Base-by-base conservation (phyloP, 176 grass and related monocot genomes). In the Cenchrus fungigraminus region DNA sequence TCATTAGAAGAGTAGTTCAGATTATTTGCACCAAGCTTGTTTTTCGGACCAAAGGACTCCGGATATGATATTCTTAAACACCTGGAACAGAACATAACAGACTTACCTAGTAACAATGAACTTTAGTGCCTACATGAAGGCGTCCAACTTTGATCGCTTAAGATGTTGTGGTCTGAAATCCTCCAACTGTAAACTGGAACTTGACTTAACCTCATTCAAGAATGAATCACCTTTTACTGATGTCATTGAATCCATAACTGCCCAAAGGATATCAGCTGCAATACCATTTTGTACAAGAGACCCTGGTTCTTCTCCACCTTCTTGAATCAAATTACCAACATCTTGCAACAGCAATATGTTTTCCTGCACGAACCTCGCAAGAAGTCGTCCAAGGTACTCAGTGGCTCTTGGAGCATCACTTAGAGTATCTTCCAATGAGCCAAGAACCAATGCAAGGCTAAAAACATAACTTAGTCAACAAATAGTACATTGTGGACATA, bases 351-450 rank as follows among this genome's bases (percentile, higher is more conserved):
- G 54, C 61, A 94, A 79, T 63, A 92, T 79, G 64, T 89, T 88
- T 86, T 97, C 92, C 37, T 84, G 47, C 65, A 99, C 84, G 76
- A 94, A 83, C 79, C 77, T 92, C 32, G 94, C 86, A 89, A 97
- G 87, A 59, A 96, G 86, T 13, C 79, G 70, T 49, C 94, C 97
- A 81, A 97, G 90, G 91, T 92, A 99, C 44, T 99, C 97, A 15
- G 84, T 60, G 12, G 92, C 97, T 74, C 83, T 92, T 64, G 97
- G 92, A 82, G 97, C 94, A 86, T 99, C 97, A 84, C 89, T 96
- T 79, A 99, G 79, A 76, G 91, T 74, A 86, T 99, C 94, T 88
- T 97, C 97, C 85, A 97, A 86, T 77, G 92, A 86, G 72, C 67
- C 74, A 73, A 99, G 86, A 64, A 92, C 94, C 25, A 16, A 71